Evolutionary conservation across 257 asterid species (phyloP).

Genomic region (Orobanche coerulescens): DNA sequence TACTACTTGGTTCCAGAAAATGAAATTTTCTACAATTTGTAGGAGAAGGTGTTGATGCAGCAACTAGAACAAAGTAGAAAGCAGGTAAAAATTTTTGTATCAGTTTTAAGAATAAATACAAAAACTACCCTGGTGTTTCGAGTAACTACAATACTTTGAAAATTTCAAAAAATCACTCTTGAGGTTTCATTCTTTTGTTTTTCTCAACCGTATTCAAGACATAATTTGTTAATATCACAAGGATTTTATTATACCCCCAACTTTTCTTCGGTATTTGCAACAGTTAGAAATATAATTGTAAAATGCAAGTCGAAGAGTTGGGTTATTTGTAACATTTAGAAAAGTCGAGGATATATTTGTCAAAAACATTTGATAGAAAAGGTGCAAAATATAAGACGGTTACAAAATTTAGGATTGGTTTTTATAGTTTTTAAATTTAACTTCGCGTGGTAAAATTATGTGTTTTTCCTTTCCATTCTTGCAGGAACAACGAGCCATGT

Average conservation of each 20-base stretch:
- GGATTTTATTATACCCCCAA: not conserved
- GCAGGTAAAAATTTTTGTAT: slow-evolving; percentile 30
- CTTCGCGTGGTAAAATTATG: not conserved
- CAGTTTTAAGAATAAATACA: not conserved
- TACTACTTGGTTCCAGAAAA: slow-evolving; percentile 9
- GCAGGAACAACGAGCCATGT: slow-evolving; percentile 44
- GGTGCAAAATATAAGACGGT: not conserved
- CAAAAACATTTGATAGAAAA: not conserved
- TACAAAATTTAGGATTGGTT: not conserved
- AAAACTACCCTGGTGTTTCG: not conserved
- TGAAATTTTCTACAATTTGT: slow-evolving; percentile 16
- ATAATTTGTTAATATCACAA: not conserved
- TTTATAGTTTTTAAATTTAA: not conserved
- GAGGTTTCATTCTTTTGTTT: not conserved
- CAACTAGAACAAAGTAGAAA: slow-evolving; percentile 39
- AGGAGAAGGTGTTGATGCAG: slow-evolving; percentile 48
- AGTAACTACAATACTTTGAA: not conserved
- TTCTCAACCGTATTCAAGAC: not conserved
- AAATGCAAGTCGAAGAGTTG: too few relatives aligned
- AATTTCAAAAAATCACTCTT: not conserved
- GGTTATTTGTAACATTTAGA: too few relatives aligned
- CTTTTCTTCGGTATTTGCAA: not conserved
- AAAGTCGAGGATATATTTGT: not conserved
- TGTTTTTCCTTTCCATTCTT: slow-evolving; percentile 1
- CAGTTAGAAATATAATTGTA: too few relatives aligned